Base-by-base conservation (phyloP, 2,329 filamentous ascomycete species). In the Verruconis gallopava region DNA sequence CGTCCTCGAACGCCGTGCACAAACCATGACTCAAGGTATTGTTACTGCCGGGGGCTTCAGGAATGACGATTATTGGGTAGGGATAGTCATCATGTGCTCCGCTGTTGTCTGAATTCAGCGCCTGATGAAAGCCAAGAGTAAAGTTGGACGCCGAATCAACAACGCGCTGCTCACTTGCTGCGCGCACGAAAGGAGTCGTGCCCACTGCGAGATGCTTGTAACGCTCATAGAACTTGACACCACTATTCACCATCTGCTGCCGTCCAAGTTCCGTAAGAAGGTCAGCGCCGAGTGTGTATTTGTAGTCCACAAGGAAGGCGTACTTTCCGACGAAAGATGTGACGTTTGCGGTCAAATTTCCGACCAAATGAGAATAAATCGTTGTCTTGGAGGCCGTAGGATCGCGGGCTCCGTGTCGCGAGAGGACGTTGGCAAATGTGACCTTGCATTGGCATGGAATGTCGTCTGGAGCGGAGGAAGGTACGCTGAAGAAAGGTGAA, bases 361-460 rank as follows among this genome's bases (percentile, higher is more conserved):
- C 56, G 41, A 94, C 67, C 5, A 83, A 69, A 4, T 64, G 59
- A 30, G 67, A 69, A 61, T 93, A 94, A 4, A 59, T 55, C 9
- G 58, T 55, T 1, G 77, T 73, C 64, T 88, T 93, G 49, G 66
- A 65, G 9, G 63, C 53, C 0, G 86, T 93, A 1, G 88, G 88
- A 55, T 85, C 81, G 40, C 88, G 75, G 28, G 84, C 83, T 37
- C 86, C 88, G 56, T 95, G 88, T 2, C 88, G 77, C 17, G 85
- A 86, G 37, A 95, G 71, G 18, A 88, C 66, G 53, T 88, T 81
- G 1, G 73, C 88, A 59, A 93, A 89, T 2, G 79, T 89, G 50
- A 89, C 64, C 11, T 72, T 64, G 61, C 88, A 95, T n/a, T 66
- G 68, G 1, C 65, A 50, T 0, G 85, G 86, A 1, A 81, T 63